Evolutionary conservation across 164 flowering plant species (phyloP), one percentile per base, ranked within the genome.

Genomic region (Warburgia ugandensis): DNA sequence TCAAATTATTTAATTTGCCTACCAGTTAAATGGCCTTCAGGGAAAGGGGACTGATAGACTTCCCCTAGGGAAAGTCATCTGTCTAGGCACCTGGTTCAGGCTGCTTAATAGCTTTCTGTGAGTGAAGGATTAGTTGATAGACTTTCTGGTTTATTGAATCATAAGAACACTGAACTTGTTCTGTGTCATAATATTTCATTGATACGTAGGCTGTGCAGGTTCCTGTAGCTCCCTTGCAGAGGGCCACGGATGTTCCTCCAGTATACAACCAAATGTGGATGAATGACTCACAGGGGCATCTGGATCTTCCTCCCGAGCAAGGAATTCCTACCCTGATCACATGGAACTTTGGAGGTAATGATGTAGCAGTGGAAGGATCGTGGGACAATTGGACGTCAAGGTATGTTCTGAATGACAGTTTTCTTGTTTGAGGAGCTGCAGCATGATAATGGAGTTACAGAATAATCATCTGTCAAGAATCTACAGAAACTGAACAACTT

Each of bases 331-430:
- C 74, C 48, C 50, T 91, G 69, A 81, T 91, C 64, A 76, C 86
- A 12, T 84, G 96, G 98, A 78, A 63, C 61, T 71, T 68, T 64
- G 95, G 90, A 33, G 96, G 98, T 51, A 75, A 66, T 61, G 72
- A 68, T 50, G 96, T 91, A 46, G 63, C 73, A 2, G 83, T 91
- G 25, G 88, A 84, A 75, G 98, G 98, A 56, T 91, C 98, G 35
- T 91, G 96, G 96, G 97, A 91, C 66, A 77, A 81, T 66, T 91
- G 94, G 91, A 70, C 52, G 50, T 68, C 82, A 47, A 79, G 95
- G 97, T 82, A 55, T 49, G 17, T 20, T 8, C 10, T 43, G 10
- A 5, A 12, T 27, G 9, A 14, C 8, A 10, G 5, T 37, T 37
- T 37, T 7, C 41, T 17, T 11, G 1, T 35, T 1, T 5, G 12